These are phyloP conservation scores for Mimosa pudica DNA, from an alignment of 306 rosid species.

Conservation along the genomic window DNA sequence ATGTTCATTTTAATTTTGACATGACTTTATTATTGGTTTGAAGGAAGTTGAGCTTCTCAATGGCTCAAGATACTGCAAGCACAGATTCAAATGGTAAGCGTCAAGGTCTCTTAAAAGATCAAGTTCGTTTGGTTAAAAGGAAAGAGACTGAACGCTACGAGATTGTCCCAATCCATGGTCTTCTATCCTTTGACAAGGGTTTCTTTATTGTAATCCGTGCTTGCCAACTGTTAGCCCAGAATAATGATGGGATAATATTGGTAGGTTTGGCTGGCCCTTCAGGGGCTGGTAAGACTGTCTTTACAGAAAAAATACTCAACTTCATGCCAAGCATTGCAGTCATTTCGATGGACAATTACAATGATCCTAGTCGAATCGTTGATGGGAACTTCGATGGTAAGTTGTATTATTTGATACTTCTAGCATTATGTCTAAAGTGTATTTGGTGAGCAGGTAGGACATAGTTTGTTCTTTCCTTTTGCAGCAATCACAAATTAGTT, in stretches of 20 bases:
- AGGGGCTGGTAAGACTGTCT: conserved; percentile 95
- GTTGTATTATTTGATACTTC: conserved; percentile 26
- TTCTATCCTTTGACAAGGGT: conserved; percentile 93
- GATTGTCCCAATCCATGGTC: conserved; percentile 69
- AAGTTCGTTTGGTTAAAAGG: conserved; percentile 78
- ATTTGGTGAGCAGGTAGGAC: conserved; percentile 24
- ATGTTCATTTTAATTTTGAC: conserved; percentile 23
- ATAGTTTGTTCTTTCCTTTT: conserved; percentile 17
- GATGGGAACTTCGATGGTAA: conserved; percentile 99
- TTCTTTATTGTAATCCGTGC: conserved; percentile 93
- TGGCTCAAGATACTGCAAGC: conserved; percentile 60
- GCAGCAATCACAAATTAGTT: background rate
- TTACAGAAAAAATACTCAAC: conserved; percentile 87
- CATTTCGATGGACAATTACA: conserved; percentile 97
- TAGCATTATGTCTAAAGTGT: conserved; percentile 22
- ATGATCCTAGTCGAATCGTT: conserved; percentile 94
- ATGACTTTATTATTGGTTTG: conserved; percentile 25
- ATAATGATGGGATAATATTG: conserved; percentile 85
- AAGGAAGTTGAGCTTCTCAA: conserved; percentile 47
- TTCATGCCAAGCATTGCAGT: conserved; percentile 98
- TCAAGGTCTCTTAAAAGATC: conserved; percentile 91
- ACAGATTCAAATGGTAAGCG: conserved; percentile 64
- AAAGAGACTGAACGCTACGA: conserved; percentile 68
- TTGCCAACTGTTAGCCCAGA: conserved; percentile 83
- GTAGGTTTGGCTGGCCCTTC: conserved; percentile 99